These are phyloP conservation scores for Baudoinia panamericana DNA, from an alignment of 495 filamentous ascomycete species.

Conservation along the genomic window DNA sequence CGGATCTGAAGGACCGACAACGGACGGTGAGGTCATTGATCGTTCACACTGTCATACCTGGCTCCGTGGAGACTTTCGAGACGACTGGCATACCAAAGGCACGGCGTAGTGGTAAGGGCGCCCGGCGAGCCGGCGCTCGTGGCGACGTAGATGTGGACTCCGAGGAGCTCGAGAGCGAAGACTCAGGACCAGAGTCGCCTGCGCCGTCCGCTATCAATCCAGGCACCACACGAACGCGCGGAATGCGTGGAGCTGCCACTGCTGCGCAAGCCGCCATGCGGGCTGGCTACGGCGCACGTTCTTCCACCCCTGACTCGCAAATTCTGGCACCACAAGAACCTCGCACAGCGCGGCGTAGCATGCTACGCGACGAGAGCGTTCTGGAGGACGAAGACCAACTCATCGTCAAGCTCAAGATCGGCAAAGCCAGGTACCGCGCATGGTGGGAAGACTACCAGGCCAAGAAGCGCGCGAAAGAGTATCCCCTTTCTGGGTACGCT, in stretches of 20 bases:
- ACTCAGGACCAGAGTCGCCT: constrained; percentile 75
- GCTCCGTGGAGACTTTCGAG: constrained; percentile 66
- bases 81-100: constrained; percentile 77
- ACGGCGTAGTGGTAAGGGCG: constrained; percentile 39
- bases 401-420: constrained; percentile 60
- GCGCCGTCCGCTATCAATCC: constrained; percentile 45
- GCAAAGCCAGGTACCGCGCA: constrained; percentile 6
- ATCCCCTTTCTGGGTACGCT: constrained; percentile 18
- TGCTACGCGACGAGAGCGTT: constrained; percentile 53
- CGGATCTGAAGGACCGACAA: constrained; percentile 89
- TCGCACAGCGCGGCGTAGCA: constrained; percentile 47
- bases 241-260: constrained; percentile 70
- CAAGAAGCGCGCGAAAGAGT: constrained; percentile 39
- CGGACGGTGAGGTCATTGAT: constrained; percentile 81
- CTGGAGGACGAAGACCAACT: constrained; percentile 50
- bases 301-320: constrained; percentile 69
- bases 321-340: constrained; percentile 46
- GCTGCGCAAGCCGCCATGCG: constrained; percentile 63
- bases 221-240: constrained; percentile 68
- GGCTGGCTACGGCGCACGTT: constrained; percentile 60
- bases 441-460: constrained; percentile 48
- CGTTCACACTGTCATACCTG: constrained; percentile 81
- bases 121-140: constrained; percentile 37
- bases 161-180: constrained; percentile 76
- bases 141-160: constrained; percentile 64